phyloP scores from a whole-genome alignment of 371 early-diverging fungal genomes.

The Circinella umbellata region DNA sequence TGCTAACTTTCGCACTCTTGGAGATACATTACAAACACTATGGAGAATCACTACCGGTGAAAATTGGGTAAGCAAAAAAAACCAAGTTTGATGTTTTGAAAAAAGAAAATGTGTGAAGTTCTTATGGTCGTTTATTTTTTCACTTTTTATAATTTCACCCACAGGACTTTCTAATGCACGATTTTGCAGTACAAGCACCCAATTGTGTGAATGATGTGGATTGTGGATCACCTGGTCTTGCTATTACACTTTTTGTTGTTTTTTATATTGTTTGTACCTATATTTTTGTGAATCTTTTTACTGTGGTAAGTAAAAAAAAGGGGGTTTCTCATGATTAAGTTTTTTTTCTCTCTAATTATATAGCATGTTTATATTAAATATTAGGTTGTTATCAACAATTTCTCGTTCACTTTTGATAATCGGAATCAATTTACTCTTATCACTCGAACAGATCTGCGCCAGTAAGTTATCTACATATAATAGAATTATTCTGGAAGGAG shows the following conservation, averaged over 20 bases:
- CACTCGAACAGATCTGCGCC: constrained; percentile 53
- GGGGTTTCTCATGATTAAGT: too few relatives aligned
- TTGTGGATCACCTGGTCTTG: constrained; percentile 51
- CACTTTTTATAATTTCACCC: neutral
- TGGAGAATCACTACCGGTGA: constrained; percentile 62
- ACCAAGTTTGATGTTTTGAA: neutral
- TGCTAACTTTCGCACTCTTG: constrained; percentile 53
- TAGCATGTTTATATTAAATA: too few relatives aligned
- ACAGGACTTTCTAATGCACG: constrained; percentile 60
- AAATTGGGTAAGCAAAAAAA: constrained; percentile 47
- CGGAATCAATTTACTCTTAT: constrained; percentile 52
- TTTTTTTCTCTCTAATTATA: too few relatives aligned
- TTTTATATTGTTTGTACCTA: constrained; percentile 62
- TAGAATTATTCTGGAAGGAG: neutral
- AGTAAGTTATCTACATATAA: constrained; percentile 22
- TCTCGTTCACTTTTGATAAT: constrained; percentile 60
- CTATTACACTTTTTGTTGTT: constrained; percentile 44
- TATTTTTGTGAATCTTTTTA: constrained; percentile 59
- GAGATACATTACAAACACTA: constrained; percentile 45
- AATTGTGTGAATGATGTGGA: constrained; percentile 48
- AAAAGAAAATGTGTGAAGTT: neutral
- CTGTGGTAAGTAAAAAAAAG: constrained; percentile 51
- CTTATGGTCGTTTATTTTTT: neutral
- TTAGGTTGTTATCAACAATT: constrained; percentile 59
- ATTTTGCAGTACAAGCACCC: constrained; percentile 46